Evolutionary conservation across 1,284 basidiomycete genomes (phyloP).

Genomic region (Cryptococcus sp.): DNA sequence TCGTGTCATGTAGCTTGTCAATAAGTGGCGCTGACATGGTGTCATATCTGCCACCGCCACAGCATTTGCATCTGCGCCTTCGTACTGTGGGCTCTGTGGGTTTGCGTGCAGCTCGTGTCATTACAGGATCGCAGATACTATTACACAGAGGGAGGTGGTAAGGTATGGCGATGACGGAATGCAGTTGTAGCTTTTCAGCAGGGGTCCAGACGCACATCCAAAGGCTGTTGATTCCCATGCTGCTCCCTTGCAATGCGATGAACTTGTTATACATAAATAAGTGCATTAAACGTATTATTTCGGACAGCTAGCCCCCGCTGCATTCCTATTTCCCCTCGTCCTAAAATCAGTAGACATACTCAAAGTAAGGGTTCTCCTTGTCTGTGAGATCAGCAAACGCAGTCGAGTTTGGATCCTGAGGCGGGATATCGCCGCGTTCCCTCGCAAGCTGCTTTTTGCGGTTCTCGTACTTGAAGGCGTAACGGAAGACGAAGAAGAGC

Average conservation of each 20-base stretch:
- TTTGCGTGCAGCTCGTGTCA: slow-evolving; percentile 15
- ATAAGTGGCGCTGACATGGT: background rate
- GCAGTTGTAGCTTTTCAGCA: no score
- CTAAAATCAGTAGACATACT: no score
- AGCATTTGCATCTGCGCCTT: slow-evolving; percentile 19
- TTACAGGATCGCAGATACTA: slow-evolving; percentile 15
- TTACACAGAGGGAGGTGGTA: slow-evolving; percentile 8
- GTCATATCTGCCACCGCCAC: background rate
- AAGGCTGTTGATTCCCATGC: no score
- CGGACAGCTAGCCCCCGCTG: no score
- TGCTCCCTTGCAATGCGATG: no score
- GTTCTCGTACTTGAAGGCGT: slow-evolving; percentile 53
- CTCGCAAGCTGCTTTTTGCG: slow-evolving; percentile 37
- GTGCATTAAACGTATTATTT: no score
- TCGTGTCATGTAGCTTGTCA: no score
- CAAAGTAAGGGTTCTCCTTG: slow-evolving; percentile 45
- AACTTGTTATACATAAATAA: no score
- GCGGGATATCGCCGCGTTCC: slow-evolving; percentile 27
- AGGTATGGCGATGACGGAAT: background rate
- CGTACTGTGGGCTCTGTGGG: slow-evolving; percentile 17
- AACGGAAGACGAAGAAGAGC: slow-evolving; percentile 53
- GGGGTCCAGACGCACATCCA: no score
- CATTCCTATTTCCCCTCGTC: no score
- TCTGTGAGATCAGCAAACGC: slow-evolving; percentile 52
- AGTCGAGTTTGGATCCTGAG: slow-evolving; percentile 24